A percentile compares a stretch with the other conserved stretches of the same genome.
Evolutionary conservation across 164 flowering plant species (phyloP).

Genomic region (Nymphaea thermarum): DNA sequence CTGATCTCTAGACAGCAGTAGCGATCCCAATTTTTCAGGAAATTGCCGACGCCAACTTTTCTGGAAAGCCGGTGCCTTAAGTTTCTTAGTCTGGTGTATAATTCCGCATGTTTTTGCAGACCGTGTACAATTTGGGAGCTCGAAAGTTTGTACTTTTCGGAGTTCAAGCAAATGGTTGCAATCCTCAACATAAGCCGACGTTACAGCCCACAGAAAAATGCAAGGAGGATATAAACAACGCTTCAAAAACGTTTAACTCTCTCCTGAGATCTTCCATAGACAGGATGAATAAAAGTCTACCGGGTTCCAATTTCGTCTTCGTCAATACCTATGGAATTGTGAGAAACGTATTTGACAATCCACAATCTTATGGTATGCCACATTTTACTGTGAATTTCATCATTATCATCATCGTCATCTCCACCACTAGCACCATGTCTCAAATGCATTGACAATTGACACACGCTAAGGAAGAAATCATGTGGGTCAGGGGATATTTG

Average conservation of each 20-base stretch:
- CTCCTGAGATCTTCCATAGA: constrained; percentile 25
- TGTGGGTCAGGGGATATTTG: too few relatives aligned
- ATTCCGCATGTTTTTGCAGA: constrained; percentile 23
- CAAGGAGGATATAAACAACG: constrained; percentile 21
- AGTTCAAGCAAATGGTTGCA: constrained; percentile 46
- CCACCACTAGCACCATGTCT: too few relatives aligned
- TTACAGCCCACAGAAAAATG: constrained; percentile 16
- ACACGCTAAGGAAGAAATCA: too few relatives aligned
- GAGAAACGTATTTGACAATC: constrained; percentile 26
- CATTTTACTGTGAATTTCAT: too few relatives aligned
- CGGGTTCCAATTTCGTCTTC: constrained; percentile 34
- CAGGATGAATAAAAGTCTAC: constrained; percentile 21
- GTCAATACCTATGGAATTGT: constrained; percentile 39
- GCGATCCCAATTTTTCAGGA: too few relatives aligned
- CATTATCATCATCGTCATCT: too few relatives aligned
- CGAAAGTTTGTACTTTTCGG: constrained; percentile 46
- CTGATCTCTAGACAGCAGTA: not conserved
- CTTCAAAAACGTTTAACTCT: constrained; percentile 37
- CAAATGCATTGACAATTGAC: too few relatives aligned
- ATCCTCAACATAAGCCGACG: constrained; percentile 14
- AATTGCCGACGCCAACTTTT: too few relatives aligned
- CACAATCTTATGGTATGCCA: constrained; percentile 28
- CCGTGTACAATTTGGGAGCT: constrained; percentile 38
- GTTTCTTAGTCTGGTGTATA: too few relatives aligned
- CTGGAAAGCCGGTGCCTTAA: too few relatives aligned